These are phyloP conservation scores for Tylopilus rubrobrunneus DNA, from an alignment of 768 basidiomycete genomes.

Conservation along the genomic window DNA sequence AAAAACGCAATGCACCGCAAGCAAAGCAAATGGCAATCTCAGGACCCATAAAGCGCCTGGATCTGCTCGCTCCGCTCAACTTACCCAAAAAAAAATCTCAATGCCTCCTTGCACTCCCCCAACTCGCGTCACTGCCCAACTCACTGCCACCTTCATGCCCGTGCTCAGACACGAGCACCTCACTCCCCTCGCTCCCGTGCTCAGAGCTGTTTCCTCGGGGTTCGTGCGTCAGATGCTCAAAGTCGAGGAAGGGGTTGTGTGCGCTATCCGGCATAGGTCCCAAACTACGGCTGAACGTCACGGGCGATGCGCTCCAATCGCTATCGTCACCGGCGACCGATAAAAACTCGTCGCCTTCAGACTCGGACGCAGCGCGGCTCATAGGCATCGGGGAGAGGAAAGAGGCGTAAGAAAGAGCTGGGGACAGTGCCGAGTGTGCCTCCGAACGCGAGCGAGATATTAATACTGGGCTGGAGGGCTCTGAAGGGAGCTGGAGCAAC, in stretches of 20 bases:
- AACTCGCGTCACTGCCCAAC: constrained; percentile 21
- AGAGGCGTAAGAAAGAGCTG: constrained; percentile 20
- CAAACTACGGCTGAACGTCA: background rate
- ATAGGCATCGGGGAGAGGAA: constrained; percentile 24
- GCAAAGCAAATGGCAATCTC: background rate
- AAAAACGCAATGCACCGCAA: background rate
- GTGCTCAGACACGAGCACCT: constrained; percentile 11
- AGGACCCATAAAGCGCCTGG: background rate
- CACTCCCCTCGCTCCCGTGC: constrained; percentile 17
- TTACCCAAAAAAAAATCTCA: background rate
- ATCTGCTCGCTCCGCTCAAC: background rate
- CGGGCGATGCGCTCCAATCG: constrained; percentile 9
- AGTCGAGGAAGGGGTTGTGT: constrained; percentile 23
- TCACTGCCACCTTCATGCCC: constrained; percentile 18
- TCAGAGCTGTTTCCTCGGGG: background rate
- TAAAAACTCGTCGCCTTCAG: constrained; percentile 24
- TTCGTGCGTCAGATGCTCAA: constrained; percentile 12
- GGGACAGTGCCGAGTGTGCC: constrained; percentile 6
- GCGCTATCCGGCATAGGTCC: constrained; percentile 3
- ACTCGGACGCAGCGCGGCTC: constrained; percentile 17
- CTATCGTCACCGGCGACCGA: constrained; percentile 20
- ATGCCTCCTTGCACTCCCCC: constrained; percentile 23
- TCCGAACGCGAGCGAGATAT: constrained; percentile 7
- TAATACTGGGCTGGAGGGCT: background rate
- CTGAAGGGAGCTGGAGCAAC: constrained; percentile 13